phyloP scores from a whole-genome alignment of 2,329 filamentous ascomycete species.

The Curvularia hawaiiensis region DNA sequence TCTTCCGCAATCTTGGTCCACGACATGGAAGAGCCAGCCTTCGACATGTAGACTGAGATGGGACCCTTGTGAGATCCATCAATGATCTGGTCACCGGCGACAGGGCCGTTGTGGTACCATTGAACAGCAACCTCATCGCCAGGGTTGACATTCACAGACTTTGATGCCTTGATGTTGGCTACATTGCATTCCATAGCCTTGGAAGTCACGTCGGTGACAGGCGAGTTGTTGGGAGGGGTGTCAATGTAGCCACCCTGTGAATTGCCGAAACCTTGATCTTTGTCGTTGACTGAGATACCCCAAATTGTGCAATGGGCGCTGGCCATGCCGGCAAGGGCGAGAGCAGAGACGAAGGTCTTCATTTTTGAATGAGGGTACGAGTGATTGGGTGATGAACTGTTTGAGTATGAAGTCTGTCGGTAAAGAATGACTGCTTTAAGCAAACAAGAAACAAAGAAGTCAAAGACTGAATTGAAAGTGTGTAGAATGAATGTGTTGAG shows the following conservation, averaged over 20 bases:
- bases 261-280: constrained; percentile 43
- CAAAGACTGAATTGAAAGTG: constrained; percentile 23
- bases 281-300: constrained; percentile 51
- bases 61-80: constrained; percentile 58
- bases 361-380: constrained; percentile 26
- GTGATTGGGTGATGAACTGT: constrained; percentile 5
- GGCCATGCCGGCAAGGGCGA: constrained; percentile 38
- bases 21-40: constrained; percentile 49
- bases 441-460: constrained; percentile 23
- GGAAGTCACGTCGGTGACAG: constrained; percentile 44
- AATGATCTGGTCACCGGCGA: constrained; percentile 57
- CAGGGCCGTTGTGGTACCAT: constrained; percentile 58
- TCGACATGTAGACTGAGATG: constrained; percentile 58
- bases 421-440: constrained; percentile 22
- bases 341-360: constrained; percentile 40
- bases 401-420: constrained; percentile 6
- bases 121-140: constrained; percentile 55
- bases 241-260: constrained; percentile 54
- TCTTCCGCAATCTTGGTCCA: constrained; percentile 56
- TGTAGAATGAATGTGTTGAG: constrained; percentile 33
- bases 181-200: constrained; percentile 45
- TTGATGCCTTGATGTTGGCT: constrained; percentile 39
- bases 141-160: constrained; percentile 53
- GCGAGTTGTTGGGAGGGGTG: constrained; percentile 49
- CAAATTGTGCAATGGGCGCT: constrained; percentile 45